Percentiles rank a stretch among this genome's conserved stretches.
Evolutionary conservation across 139 green algal genomes (phyloP).

Genomic region (Chlamydomonas incerta): DNA sequence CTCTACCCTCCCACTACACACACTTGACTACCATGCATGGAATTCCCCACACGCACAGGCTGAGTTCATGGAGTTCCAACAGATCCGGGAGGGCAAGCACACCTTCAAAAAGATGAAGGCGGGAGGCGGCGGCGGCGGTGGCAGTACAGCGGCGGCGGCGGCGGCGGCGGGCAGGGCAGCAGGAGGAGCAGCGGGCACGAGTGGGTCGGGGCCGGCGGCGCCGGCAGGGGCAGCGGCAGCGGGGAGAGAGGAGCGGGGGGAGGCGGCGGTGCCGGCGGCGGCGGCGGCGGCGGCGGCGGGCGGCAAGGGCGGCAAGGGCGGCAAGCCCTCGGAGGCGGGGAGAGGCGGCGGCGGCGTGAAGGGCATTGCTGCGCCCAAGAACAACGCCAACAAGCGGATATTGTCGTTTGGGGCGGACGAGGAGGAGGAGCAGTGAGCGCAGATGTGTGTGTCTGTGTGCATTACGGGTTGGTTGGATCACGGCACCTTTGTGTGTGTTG

Average conservation of each 20-base stretch:
- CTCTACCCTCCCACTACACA: too few species aligned
- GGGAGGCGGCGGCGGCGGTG: background rate
- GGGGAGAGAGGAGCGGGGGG: too few species aligned
- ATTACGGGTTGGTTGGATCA: too few species aligned
- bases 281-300: too few species aligned
- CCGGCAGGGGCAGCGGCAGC: background rate
- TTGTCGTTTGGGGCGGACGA: conserved; percentile 38
- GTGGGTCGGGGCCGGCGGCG: background rate
- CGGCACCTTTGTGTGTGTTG: too few species aligned
- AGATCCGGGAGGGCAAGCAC: conserved; percentile 56
- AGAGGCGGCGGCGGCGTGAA: too few species aligned
- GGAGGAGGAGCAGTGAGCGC: background rate
- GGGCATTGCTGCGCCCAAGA: background rate
- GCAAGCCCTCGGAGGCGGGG: too few species aligned
- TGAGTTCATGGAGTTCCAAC: conserved; percentile 52
- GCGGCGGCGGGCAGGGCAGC: background rate
- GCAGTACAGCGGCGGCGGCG: background rate
- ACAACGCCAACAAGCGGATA: conserved; percentile 7
- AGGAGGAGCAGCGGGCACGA: conserved; percentile 1
- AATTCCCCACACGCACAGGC: background rate
- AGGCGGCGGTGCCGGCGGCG: too few species aligned
- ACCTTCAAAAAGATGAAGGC: conserved; percentile 50
- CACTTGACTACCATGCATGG: too few species aligned
- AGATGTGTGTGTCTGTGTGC: too few species aligned
- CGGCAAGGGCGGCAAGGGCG: background rate